Conservation (phyloP, 1,284 basidiomycete species). For the Takashimella tepidaria region DNA sequence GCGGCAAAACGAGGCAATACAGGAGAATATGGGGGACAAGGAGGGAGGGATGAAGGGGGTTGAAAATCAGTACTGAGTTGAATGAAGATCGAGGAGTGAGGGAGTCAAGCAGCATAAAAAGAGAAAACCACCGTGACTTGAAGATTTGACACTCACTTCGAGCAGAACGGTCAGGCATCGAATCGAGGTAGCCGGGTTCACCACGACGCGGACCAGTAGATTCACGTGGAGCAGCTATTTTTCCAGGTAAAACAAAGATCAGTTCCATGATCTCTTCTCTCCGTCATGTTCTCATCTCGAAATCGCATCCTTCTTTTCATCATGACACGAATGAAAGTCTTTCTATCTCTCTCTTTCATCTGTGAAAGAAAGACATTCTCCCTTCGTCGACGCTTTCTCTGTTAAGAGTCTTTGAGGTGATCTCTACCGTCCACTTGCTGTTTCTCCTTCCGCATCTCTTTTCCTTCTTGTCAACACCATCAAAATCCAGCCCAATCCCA, state of each 20-base stretch:
- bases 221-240: slow-evolving; percentile 49
- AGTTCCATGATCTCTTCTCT: slow-evolving; percentile 8
- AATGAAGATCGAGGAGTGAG: slow-evolving; percentile 7
- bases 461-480: no score
- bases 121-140: no score
- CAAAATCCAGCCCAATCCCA: no score
- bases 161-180: slow-evolving; percentile 41
- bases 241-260: slow-evolving; percentile 23
- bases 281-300: neutral
- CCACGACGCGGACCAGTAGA: slow-evolving; percentile 42
- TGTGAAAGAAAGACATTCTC: neutral
- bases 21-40: neutral
- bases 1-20: neutral
- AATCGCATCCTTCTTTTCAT: no score
- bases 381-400: no score
- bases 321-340: neutral
- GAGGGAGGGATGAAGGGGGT: no score
- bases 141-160: slow-evolving; percentile 16
- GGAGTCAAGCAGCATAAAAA: slow-evolving; percentile 7
- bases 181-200: slow-evolving; percentile 48
- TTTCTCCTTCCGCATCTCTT: no score
- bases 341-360: neutral
- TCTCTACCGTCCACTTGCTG: no score
- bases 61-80: no score
- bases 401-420: no score